Percentiles rank a stretch among this genome's conserved stretches.
phyloP scores from a whole-genome alignment of 176 grass and related monocot genomes.

The Elymus sibiricus region DNA sequence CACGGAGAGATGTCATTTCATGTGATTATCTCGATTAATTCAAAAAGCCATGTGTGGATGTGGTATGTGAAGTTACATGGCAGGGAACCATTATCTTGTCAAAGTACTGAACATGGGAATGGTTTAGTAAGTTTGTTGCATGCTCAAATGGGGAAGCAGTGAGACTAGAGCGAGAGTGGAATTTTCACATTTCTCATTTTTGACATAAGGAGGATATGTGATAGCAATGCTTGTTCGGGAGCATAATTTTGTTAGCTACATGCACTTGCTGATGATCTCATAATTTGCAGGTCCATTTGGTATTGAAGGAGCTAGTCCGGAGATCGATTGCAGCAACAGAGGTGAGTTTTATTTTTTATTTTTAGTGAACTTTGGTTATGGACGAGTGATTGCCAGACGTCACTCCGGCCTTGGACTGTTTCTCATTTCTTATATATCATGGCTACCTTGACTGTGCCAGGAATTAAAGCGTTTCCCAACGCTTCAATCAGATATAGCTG shows the following conservation, averaged over 20 bases:
- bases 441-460: constrained; percentile 32
- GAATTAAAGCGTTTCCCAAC: constrained; percentile 97
- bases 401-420: neutral
- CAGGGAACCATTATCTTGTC: neutral
- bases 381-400: neutral
- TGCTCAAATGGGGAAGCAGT: neutral
- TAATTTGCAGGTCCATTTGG: constrained; percentile 83
- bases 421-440: neutral
- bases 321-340: constrained; percentile 92
- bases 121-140: neutral
- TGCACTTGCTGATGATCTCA: constrained; percentile 9
- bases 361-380: neutral
- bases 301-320: constrained; percentile 95
- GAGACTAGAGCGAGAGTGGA: neutral
- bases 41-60: neutral
- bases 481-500: constrained; percentile 98
- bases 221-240: neutral
- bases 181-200: neutral
- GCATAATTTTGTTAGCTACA: neutral
- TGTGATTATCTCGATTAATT: neutral
- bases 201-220: neutral
- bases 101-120: neutral
- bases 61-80: neutral
- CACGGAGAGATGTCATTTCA: neutral
- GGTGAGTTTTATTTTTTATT: constrained; percentile 33